These are phyloP conservation scores for Rhodotorula sp. DNA, from an alignment of 1,284 basidiomycete species.

Conservation along the genomic window DNA sequence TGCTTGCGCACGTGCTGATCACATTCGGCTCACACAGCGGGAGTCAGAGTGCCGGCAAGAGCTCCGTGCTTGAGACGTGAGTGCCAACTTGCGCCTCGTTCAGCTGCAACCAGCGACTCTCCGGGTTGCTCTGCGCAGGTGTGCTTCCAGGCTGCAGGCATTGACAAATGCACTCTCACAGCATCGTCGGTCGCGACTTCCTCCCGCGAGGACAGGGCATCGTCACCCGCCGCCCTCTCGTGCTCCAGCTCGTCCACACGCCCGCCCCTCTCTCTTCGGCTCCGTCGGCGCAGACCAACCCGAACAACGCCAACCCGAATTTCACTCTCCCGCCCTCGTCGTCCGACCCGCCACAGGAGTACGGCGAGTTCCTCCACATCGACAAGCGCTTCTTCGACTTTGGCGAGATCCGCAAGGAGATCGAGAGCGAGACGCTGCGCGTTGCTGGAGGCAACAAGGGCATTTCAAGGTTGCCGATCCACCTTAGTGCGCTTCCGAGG, in stretches of 20 bases:
- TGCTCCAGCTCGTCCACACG: constrained; percentile 87
- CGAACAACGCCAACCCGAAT: constrained; percentile 41
- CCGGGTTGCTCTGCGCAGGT: too few species aligned
- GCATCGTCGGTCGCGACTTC: constrained; percentile 93
- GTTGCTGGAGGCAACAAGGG: constrained; percentile 99
- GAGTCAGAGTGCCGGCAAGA: constrained; percentile 59
- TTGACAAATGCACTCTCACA: constrained; percentile 47
- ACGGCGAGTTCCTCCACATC: constrained; percentile 94
- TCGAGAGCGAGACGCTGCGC: constrained; percentile 95
- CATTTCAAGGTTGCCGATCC: constrained; percentile 89
- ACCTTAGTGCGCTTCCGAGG: constrained; percentile 33
- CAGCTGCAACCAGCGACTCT: neutral
- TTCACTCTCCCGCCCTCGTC: constrained; percentile 8
- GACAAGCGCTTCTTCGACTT: constrained; percentile 97
- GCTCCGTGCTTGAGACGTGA: constrained; percentile 59
- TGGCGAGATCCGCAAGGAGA: constrained; percentile 88
- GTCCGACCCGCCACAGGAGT: constrained; percentile 56
- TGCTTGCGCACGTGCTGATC: constrained; percentile 25
- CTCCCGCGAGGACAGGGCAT: constrained; percentile 85
- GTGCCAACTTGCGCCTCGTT: constrained; percentile 7
- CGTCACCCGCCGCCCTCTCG: constrained; percentile 89
- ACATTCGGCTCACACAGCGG: constrained; percentile 52
- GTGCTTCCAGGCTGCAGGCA: too few species aligned
- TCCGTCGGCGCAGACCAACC: constrained; percentile 50
- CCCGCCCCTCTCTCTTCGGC: constrained; percentile 54